phyloP scores from a whole-genome alignment of 23 red algal genomes.

The Gracilaria vermiculophylla region DNA sequence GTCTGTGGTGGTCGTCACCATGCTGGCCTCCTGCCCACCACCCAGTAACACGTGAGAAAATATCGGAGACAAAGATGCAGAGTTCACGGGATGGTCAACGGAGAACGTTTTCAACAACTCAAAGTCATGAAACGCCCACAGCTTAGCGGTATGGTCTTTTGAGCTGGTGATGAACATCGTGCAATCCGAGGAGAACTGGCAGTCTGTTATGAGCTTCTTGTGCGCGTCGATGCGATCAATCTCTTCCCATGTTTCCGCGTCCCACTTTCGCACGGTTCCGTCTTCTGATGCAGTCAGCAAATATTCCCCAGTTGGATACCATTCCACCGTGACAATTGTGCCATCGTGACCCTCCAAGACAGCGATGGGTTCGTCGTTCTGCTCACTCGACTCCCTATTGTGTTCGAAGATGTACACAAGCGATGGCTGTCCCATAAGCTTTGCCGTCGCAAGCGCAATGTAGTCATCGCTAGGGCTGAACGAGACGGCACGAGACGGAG shows the following conservation, averaged over 20 bases:
- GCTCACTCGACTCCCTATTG: conserved; percentile 22
- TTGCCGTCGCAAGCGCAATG: conserved; percentile 77
- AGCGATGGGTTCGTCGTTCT: conserved; percentile 62
- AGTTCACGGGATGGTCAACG: conserved; percentile 90
- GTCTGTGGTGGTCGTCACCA: conserved; percentile 93
- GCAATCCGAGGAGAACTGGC: conserved; percentile 58
- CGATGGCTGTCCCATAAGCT: conserved; percentile 88
- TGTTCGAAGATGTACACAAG: conserved; percentile 76
- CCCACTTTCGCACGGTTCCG: conserved; percentile 90
- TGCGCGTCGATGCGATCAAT: conserved; percentile 70
- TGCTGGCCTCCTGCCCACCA: conserved; percentile 93
- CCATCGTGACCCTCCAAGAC: conserved; percentile 72
- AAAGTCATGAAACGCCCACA: conserved; percentile 82
- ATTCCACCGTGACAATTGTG: conserved; percentile 76
- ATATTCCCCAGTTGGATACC: conserved; percentile 78
- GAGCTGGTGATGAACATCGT: conserved; percentile 83
- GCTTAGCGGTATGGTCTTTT: conserved; percentile 82
- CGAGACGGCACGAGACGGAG: conserved; percentile 75
- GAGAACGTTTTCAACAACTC: conserved; percentile 75
- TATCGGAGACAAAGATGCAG: conserved; percentile 83
- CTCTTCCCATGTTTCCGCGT: conserved; percentile 82
- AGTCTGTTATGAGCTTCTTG: conserved; percentile 72
- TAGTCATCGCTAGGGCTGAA: conserved; percentile 70
- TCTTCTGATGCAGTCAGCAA: conserved; percentile 84
- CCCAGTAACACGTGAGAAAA: conserved; percentile 88